A percentile compares a stretch with the other conserved stretches of the same genome.
Conservation (phyloP, 148 eudicot genomes). For the Silene conica region DNA sequence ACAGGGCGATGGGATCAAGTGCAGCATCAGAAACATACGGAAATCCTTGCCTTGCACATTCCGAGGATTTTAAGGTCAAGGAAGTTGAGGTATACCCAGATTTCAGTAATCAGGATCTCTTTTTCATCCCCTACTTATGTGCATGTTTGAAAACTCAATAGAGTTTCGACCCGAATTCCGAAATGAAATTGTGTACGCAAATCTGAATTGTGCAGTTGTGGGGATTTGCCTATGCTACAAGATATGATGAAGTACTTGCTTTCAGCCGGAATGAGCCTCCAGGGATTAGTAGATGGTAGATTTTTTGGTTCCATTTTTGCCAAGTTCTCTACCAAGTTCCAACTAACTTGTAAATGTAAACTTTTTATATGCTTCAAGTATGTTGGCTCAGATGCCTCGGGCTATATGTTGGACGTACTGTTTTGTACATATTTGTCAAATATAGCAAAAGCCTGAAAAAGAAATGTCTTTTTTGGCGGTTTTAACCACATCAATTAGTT, state of each 20-base stretch:
- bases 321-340: constrained; percentile 4
- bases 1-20: constrained; percentile 80
- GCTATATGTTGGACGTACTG: too few species aligned
- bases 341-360: constrained; percentile 19
- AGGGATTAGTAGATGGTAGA: constrained; percentile 70
- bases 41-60: constrained; percentile 67
- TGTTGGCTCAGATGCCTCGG: too few species aligned
- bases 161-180: background rate
- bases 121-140: background rate
- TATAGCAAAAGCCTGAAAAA: background rate
- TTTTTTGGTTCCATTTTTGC: background rate
- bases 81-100: constrained; percentile 68
- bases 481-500: background rate
- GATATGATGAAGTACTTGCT: constrained; percentile 67
- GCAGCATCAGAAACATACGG: constrained; percentile 91
- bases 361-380: background rate
- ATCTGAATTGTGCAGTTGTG: constrained; percentile 57
- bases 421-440: background rate
- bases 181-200: background rate
- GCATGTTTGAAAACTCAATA: background rate
- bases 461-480: background rate
- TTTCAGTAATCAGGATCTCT: background rate
- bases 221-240: constrained; percentile 89
- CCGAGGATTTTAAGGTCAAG: constrained; percentile 79
- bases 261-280: constrained; percentile 60